Conservation (phyloP, 345 rosid genomes). For the Pugionium cornutum region DNA sequence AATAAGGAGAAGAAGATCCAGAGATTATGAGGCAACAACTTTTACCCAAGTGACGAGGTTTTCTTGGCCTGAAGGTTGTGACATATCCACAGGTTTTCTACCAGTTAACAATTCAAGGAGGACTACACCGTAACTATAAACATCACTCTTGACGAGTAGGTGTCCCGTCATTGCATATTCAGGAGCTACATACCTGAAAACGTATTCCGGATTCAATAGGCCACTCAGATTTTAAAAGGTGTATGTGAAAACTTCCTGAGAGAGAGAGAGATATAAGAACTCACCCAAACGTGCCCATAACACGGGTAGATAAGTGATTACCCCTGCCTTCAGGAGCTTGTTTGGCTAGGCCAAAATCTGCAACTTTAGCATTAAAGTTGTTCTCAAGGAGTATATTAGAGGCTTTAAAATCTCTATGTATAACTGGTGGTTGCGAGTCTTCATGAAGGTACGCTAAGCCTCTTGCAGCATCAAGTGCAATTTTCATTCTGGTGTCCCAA, state of each 20-base stretch:
- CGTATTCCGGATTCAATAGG: neutral
- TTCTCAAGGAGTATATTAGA: conserved; percentile 96
- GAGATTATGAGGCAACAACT: neutral
- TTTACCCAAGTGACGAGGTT: conserved; percentile 96
- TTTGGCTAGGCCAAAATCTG: conserved; percentile 98
- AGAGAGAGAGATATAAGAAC: conserved; percentile 33
- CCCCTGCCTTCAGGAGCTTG: conserved; percentile 99
- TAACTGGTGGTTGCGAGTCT: conserved; percentile 98
- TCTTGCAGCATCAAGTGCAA: conserved; percentile 99
- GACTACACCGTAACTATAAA: conserved; percentile 97
- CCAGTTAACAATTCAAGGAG: conserved; percentile 94
- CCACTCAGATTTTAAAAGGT: neutral
- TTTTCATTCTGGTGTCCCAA: conserved; percentile 98
- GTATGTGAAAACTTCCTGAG: neutral
- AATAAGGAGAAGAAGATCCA: neutral
- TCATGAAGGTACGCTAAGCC: conserved; percentile 96
- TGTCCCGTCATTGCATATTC: conserved; percentile 99
- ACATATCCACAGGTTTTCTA: conserved; percentile 96
- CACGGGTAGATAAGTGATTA: conserved; percentile 93
- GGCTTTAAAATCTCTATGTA: conserved; percentile 97
- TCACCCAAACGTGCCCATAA: conserved; percentile 99
- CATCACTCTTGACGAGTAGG: conserved; percentile 94
- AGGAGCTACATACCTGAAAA: conserved; percentile 91
- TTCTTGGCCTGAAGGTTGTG: conserved; percentile 97
- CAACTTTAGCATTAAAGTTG: conserved; percentile 93